Evolutionary conservation across 768 basidiomycete species (phyloP).

Genomic region (Clitopilus passeckerianus): DNA sequence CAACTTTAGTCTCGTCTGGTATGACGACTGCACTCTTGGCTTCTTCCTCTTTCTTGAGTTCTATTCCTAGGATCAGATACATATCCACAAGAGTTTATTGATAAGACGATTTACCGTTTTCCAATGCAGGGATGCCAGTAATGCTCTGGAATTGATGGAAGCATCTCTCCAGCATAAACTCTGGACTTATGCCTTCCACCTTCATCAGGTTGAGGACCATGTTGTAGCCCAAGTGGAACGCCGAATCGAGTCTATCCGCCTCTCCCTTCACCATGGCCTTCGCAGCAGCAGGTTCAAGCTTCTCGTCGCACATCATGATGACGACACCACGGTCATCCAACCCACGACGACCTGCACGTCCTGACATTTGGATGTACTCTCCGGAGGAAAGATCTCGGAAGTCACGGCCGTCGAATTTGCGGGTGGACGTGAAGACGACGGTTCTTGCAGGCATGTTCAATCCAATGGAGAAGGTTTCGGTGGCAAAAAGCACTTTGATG

Average conservation of each 20-base stretch:
- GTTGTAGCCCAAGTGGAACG: conserved; percentile 98
- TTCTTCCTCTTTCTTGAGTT: conserved; percentile 71
- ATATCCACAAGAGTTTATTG: background rate
- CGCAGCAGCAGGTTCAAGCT: conserved; percentile 86
- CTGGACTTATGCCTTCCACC: conserved; percentile 97
- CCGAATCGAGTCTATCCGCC: conserved; percentile 94
- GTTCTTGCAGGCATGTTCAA: conserved; percentile 99
- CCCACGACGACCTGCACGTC: conserved; percentile 94
- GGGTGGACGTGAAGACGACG: conserved; percentile 92
- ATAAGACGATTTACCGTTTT: conserved; percentile 52
- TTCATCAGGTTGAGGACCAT: conserved; percentile 99
- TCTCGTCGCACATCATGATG: conserved; percentile 99
- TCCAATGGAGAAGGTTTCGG: conserved; percentile 97
- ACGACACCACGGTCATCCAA: conserved; percentile 98
- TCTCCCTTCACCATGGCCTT: conserved; percentile 98
- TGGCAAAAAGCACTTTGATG: conserved; percentile 97
- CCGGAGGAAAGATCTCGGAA: conserved; percentile 91
- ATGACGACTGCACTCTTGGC: conserved; percentile 61
- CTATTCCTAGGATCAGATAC: conserved; percentile 32
- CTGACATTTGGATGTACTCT: conserved; percentile 99
- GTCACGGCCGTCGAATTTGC: conserved; percentile 95
- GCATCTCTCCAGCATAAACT: conserved; percentile 95
- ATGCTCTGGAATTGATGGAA: conserved; percentile 99
- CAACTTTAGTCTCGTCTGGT: conserved; percentile 76
- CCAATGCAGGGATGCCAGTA: conserved; percentile 79